phyloP scores from a whole-genome alignment of 495 filamentous ascomycete species.

The Tuber umbilicatum region DNA sequence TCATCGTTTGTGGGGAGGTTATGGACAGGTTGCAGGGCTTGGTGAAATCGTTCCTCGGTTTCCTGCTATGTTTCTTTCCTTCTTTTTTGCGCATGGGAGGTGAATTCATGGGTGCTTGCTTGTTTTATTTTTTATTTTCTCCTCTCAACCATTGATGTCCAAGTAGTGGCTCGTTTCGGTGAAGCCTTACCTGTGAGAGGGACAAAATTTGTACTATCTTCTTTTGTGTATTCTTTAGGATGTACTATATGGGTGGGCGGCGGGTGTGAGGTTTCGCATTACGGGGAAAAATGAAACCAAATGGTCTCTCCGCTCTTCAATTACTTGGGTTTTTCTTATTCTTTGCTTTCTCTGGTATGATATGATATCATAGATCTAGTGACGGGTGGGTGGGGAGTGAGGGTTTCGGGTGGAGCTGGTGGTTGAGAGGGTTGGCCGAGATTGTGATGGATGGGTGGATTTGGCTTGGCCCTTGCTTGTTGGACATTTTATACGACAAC shows the following conservation, averaged over 20 bases:
- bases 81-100: not conserved
- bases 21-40: not conserved
- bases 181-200: not conserved
- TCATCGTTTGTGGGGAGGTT: not conserved
- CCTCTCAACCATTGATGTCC: not conserved
- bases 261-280: not conserved
- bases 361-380: no score
- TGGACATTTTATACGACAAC: not conserved
- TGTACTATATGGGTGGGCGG: not conserved
- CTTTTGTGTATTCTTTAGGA: not conserved
- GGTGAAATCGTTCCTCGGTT: not conserved
- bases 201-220: not conserved
- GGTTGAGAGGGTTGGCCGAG: not conserved
- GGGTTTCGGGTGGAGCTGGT: not conserved
- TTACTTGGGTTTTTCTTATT: not conserved
- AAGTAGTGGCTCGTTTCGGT: not conserved
- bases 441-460: not conserved
- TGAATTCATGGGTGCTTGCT: not conserved
- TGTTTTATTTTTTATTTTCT: not conserved
- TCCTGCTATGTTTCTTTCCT: not conserved
- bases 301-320: conserved; percentile 3
- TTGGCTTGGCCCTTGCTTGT: not conserved
- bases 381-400: not conserved
- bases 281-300: not conserved
- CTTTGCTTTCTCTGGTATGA: not conserved